Evolutionary conservation across 192 early-diverging fungal genomes (phyloP), one percentile per base, ranked within the genome.

Genomic region (Oehlia diaphana): DNA sequence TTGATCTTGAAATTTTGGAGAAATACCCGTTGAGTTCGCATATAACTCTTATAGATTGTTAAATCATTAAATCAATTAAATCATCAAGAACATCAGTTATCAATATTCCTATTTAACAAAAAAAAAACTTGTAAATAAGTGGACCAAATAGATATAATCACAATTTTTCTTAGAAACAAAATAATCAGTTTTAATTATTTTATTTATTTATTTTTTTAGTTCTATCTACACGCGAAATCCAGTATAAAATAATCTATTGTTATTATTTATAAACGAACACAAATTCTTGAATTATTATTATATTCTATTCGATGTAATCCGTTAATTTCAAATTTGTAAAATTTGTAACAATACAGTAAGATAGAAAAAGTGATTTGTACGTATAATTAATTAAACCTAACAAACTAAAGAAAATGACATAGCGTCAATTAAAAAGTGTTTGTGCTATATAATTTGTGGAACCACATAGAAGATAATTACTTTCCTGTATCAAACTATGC

Each of bases 1-100:
- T 81, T 83, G 47, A 89, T 90, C 37, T 76, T 90, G 42, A 90
- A 89, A 81, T 87, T 90, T n/a, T 42, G 68, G 68, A 70, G 68
- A 39, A 44, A 70, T 70, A 58, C 16, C 49, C 2, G 49, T 10
- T 16, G 39, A 42, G 7, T 8, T 42, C 7, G 3, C 35, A 4
- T 31, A 31, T 31, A 37, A 37, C 35, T 37, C 35, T 31, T 31
- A 37, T 42, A 42, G 5, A 7, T 42, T 42, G 39, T 42, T 42
- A 42, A 42, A 8, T 42, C 39, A 0, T 5, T 42, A 7, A 37
- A 42, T 8, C 39, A 42, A 0, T 5, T 42, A 7, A 37, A 42
- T 8, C 39, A 42, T 7, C 39, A 7, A 42, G 0, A 4, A 5
- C 7, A 7, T 42, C 39, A 42, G 39, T 0, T 42, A 42, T 8